Evolutionary conservation across 2,329 filamentous ascomycete genomes (phyloP), one percentile per base, ranked within the genome.

Genomic region (Stagonosporopsis chrysanthemi): DNA sequence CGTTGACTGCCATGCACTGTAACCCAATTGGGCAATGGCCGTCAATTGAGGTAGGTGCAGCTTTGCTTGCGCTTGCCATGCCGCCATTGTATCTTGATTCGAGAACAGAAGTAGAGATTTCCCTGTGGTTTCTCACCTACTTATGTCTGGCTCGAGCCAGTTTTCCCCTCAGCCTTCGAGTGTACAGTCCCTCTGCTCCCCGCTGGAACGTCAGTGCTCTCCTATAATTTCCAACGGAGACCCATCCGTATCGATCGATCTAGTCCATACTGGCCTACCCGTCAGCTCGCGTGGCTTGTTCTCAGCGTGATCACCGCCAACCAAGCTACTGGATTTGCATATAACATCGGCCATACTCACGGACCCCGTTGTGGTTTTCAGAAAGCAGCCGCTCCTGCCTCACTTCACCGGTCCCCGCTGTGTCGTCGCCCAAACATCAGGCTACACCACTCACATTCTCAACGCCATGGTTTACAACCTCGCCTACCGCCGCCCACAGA

Each of bases 391-490:
- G 51, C 28, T 56, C 58, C 44, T 61, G 41, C 57, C 42, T 48
- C 36, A 31, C 40, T 31, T 47, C 36, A 12, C 35, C 35, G 14
- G 15, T 23, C 17, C n/a, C 47, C 60, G 28, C 45, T 15, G 33
- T 56, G 35, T 57, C 48, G 46, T 53, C 50, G 52, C 55, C 48
- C 33, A 24, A 43, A 40, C 44, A 45, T 52, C 47, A 45, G 47
- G 42, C 45, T 33, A 50, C 33, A 62, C 19, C 35, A 50, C 52
- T 33, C 56, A 35, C 17, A 7, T 22, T 36, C 12, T 4, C 38
- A 17, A 44, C 54, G 14, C 44, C 39, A 83, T 83, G 81, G 80
- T 83, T 26, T 81, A 81, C 70, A 73, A 77, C 22, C 65, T 83
- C 49, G 68, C 64, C 36, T 83, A 83, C 63, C 78, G 79, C 36